These are phyloP conservation scores for Xylaria sp. DNA, from an alignment of 2,329 filamentous ascomycete species.

Conservation along the genomic window DNA sequence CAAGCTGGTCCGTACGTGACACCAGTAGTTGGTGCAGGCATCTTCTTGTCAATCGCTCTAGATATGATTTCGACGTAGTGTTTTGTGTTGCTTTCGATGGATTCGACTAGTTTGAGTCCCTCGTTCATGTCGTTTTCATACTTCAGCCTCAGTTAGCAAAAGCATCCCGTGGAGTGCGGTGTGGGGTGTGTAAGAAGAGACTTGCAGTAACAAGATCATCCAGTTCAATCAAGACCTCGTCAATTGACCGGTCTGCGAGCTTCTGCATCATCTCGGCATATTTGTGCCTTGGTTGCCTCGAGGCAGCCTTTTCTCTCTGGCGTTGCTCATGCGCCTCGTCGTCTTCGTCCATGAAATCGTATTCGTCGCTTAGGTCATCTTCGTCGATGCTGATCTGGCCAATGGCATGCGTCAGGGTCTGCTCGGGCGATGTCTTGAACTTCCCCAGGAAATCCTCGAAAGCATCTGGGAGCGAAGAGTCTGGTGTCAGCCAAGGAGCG, in stretches of 20 bases:
- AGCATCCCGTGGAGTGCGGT: background rate
- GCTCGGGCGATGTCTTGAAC: constrained; percentile 84
- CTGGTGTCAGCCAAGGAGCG: constrained; percentile 45
- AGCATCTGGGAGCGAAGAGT: constrained; percentile 63
- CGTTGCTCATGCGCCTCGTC: constrained; percentile 68
- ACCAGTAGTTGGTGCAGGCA: constrained; percentile 82
- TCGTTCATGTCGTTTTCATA: constrained; percentile 80
- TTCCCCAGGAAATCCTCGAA: constrained; percentile 89
- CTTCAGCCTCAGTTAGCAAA: constrained; percentile 56
- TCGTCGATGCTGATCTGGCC: constrained; percentile 88
- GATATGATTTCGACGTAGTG: constrained; percentile 96
- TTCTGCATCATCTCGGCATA: constrained; percentile 90
- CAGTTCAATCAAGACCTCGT: constrained; percentile 86
- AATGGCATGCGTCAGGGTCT: constrained; percentile 81
- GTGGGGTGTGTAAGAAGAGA: constrained; percentile 18
- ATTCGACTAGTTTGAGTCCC: constrained; percentile 79
- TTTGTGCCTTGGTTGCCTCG: constrained; percentile 76
- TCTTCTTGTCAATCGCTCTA: constrained; percentile 84
- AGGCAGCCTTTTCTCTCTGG: constrained; percentile 61
- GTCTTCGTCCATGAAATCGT: constrained; percentile 90
- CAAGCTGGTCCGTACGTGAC: constrained; percentile 68
- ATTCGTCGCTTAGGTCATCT: constrained; percentile 87
- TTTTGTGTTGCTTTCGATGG: constrained; percentile 89
- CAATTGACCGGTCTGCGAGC: constrained; percentile 80
- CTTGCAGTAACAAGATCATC: constrained; percentile 84